A percentile compares a stretch with the other conserved stretches of the same genome.
Evolutionary conservation across 768 basidiomycete species (phyloP).

Genomic region (Suillus discolor): DNA sequence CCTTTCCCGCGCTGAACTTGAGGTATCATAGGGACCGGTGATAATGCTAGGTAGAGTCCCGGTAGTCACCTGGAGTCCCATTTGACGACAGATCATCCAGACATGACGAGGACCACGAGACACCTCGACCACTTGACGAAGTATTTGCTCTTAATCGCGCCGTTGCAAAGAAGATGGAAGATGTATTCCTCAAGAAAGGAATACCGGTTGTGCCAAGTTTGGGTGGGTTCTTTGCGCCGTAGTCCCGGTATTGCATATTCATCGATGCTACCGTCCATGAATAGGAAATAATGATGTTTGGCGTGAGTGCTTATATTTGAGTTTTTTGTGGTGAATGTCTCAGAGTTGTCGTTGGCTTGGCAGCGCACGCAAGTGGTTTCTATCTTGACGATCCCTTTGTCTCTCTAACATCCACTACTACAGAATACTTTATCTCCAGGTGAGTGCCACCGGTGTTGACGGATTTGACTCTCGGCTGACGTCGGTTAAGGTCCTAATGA

Average conservation of each 20-base stretch:
- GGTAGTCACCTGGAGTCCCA: not conserved
- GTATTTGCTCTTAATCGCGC: slow-evolving; percentile 75
- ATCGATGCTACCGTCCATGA: not conserved
- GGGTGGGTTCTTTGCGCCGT: slow-evolving; percentile 44
- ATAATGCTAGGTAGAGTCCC: slow-evolving; percentile 60
- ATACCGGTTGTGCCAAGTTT: slow-evolving; percentile 84
- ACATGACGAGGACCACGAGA: slow-evolving; percentile 80
- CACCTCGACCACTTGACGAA: slow-evolving; percentile 81
- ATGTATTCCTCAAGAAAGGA: slow-evolving; percentile 67
- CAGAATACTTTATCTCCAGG: slow-evolving; percentile 73
- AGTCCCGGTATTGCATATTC: slow-evolving; percentile 1
- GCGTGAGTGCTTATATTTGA: slow-evolving; percentile 53
- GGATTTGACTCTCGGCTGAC: slow-evolving; percentile 7
- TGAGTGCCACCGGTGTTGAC: slow-evolving; percentile 24
- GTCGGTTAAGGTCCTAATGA: slow-evolving; percentile 60
- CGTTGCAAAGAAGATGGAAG: slow-evolving; percentile 69
- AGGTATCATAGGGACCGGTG: slow-evolving; percentile 64
- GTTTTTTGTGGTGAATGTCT: slow-evolving; percentile 5
- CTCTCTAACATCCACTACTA: slow-evolving; percentile 15
- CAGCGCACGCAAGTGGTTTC: slow-evolving; percentile 57
- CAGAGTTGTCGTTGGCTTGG: not conserved
- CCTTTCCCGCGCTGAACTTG: slow-evolving; percentile 2
- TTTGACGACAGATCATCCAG: slow-evolving; percentile 36
- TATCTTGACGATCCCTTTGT: slow-evolving; percentile 5
- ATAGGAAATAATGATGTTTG: slow-evolving; percentile 91